Conservation (phyloP, 257 asterid species). For the Cordia subcordata region DNA sequence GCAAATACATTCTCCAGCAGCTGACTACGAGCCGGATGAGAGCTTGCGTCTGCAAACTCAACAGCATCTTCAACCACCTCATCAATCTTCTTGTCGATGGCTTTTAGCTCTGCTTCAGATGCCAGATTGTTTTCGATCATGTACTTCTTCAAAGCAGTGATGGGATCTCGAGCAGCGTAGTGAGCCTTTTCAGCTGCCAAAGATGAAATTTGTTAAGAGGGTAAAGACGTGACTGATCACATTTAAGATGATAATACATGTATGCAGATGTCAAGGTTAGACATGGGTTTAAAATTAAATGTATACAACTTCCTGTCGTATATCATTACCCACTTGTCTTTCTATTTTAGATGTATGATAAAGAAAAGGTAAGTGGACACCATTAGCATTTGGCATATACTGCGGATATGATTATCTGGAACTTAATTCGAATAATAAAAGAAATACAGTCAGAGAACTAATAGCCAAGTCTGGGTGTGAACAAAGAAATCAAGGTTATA, state of each 20-base stretch:
- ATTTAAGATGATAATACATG: neutral
- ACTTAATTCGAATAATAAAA: no score
- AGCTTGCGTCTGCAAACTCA: slow-evolving; percentile 86
- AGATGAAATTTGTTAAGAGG: neutral
- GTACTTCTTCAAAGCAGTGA: slow-evolving; percentile 67
- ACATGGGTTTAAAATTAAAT: no score
- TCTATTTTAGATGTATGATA: no score
- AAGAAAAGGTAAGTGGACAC: no score
- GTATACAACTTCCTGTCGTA: no score
- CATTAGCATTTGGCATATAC: no score
- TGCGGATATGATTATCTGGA: no score
- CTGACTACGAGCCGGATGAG: slow-evolving; percentile 76
- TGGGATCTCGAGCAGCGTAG: slow-evolving; percentile 87
- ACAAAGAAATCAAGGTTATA: no score
- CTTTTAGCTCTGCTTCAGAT: slow-evolving; percentile 65
- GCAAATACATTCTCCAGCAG: slow-evolving; percentile 92
- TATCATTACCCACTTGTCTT: no score
- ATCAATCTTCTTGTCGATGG: slow-evolving; percentile 80
- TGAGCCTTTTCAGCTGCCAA: slow-evolving; percentile 91
- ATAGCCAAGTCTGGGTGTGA: no score
- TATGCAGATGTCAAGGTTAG: no score
- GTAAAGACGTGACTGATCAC: neutral
- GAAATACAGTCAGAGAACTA: no score
- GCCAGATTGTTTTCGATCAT: slow-evolving; percentile 69
- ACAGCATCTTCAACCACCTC: slow-evolving; percentile 88